phyloP scores from a whole-genome alignment of 805 yeast species.

The Monosporozyma siamensis region DNA sequence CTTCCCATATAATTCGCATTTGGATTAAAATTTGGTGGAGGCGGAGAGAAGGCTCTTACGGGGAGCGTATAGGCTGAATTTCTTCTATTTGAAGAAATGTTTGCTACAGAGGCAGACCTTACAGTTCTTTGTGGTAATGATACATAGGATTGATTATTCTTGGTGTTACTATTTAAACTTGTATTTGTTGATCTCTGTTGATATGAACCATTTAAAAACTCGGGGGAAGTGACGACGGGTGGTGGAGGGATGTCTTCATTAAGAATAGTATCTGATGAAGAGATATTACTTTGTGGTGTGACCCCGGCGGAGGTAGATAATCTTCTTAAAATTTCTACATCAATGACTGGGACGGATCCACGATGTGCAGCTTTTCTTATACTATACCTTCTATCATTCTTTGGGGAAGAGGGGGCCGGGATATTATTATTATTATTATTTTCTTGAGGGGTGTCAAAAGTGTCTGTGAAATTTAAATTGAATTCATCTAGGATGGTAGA shows the following conservation, averaged over 20 bases:
- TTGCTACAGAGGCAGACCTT: not conserved
- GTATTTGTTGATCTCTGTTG: too few species aligned
- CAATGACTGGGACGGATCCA: constrained; percentile 22
- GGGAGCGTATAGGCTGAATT: not conserved
- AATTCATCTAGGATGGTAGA: constrained; percentile 20
- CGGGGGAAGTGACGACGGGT: too few species aligned
- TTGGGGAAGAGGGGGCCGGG: constrained; percentile 6
- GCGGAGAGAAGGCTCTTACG: not conserved
- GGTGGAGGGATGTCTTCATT: too few species aligned
- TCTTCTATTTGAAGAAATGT: not conserved
- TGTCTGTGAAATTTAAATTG: constrained; percentile 15
- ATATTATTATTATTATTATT: constrained; percentile 1
- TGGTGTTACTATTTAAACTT: not conserved
- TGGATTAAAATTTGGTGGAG: not conserved
- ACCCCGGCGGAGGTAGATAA: constrained; percentile 10
- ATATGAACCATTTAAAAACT: too few species aligned
- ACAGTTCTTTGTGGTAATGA: not conserved
- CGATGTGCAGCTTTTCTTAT: constrained; percentile 20
- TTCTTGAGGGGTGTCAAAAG: too few species aligned
- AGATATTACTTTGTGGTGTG: not conserved
- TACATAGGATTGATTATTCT: not conserved
- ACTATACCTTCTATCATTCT: constrained; percentile 12
- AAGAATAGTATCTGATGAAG: not conserved
- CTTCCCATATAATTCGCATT: not conserved
- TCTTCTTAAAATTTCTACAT: constrained; percentile 19